phyloP scores from a whole-genome alignment of 1,284 basidiomycete genomes.

The Malassezia brasiliensis region DNA sequence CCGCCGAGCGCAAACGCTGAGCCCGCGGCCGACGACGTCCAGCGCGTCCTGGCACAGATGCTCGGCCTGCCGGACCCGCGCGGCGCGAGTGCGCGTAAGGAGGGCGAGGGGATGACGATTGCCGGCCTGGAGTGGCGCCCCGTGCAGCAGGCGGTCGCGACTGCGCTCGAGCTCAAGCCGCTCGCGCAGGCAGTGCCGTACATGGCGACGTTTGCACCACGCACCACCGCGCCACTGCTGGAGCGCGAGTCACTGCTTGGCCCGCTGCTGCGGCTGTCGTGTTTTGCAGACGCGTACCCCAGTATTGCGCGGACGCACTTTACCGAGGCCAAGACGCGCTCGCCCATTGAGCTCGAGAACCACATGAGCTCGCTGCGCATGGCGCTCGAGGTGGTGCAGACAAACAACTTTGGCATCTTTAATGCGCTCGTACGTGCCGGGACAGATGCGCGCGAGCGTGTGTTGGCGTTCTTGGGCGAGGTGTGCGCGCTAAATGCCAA shows the following conservation, averaged over 20 bases:
- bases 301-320: constrained; percentile 33
- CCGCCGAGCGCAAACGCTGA: background rate
- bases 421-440: constrained; percentile 77
- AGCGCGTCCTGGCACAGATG: constrained; percentile 8
- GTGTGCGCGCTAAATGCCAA: constrained; percentile 69
- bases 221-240: constrained; percentile 53
- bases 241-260: constrained; percentile 42
- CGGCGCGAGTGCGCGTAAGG: background rate
- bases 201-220: constrained; percentile 59
- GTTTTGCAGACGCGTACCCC: constrained; percentile 37
- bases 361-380: constrained; percentile 29
- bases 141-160: constrained; percentile 69
- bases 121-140: constrained; percentile 64
- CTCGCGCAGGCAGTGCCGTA: constrained; percentile 59
- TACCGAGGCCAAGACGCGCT: constrained; percentile 24
- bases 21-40: background rate
- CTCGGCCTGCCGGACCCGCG: constrained; percentile 13
- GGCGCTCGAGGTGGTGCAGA: constrained; percentile 52
- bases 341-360: constrained; percentile 30
- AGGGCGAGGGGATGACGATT: constrained; percentile 42
- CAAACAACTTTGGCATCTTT: constrained; percentile 75
- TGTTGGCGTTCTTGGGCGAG: constrained; percentile 71
- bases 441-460: constrained; percentile 66
- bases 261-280: constrained; percentile 34
- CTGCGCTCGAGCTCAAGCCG: constrained; percentile 68